Evolutionary conservation across 805 yeast genomes (phyloP), one percentile per base, ranked within the genome.

Genomic region (Metschnikowia lachancei): DNA sequence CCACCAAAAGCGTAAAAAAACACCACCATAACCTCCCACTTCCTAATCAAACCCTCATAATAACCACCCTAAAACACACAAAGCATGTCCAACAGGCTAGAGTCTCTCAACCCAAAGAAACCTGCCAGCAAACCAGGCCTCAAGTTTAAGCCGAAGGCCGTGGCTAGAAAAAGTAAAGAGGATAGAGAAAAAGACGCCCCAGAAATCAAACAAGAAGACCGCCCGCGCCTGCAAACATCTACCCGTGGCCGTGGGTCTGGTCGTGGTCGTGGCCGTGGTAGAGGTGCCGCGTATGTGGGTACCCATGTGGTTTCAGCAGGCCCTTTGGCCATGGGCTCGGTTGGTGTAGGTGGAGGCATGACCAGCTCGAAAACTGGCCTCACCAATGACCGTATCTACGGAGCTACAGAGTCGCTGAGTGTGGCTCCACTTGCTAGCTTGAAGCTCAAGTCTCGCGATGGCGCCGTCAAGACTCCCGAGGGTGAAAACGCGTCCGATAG

Each of bases 91-190:
- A 68, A 70, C 54, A 52, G 77, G 47, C 64, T 72, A 45, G 77
- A 72, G 38, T 69, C 74, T 19, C 61, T 72, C 54, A 68, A 62
- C 48, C 59, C 70, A 13, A 62, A 64, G 47, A 68, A 67, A 49
- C 55, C 60, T 35, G 52, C 53, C 16, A 58, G 68, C 2, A 79
- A 80, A 56, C 78, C 87, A 7, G 72, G 80, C 2, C 67, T 85
- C 50, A 84, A 85, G 64, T 91, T 91, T 67, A 82, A 83, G 64
- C 97, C 97, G 2, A 91, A 91, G 64, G 83, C 76, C 2, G 96
- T 91, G 36, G 90, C 90, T 0, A 74, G 97, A 65, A 81, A 88
- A 61, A 70, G 89, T 10, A 84, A 87, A 55, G 91, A 87, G 55
- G 96, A 89, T 56, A 73, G 96, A 62, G 96, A 82, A 18, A 82